Conservation (phyloP, 148 eudicot genomes). For the Nyssa sinensis region DNA sequence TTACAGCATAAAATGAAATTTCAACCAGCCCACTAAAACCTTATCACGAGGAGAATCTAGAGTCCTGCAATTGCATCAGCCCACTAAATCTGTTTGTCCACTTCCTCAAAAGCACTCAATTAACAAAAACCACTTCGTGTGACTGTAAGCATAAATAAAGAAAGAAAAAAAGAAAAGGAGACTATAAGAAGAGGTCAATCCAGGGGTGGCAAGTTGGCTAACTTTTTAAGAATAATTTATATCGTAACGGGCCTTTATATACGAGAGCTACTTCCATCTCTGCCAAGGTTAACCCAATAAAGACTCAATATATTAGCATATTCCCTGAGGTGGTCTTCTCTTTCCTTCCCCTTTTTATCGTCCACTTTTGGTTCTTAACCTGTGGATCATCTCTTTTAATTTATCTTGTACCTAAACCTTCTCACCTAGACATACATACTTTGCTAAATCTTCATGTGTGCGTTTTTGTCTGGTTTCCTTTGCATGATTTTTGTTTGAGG, state of each 20-base stretch:
- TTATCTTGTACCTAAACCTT: neutral
- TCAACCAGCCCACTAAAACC: no score
- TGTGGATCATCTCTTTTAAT: neutral
- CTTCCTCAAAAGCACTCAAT: neutral
- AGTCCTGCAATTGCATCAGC: neutral
- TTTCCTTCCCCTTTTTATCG: neutral
- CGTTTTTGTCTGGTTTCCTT: neutral
- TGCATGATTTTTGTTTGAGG: neutral
- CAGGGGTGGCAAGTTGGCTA: conserved; percentile 11
- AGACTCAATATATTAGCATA: neutral
- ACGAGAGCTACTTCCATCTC: neutral
- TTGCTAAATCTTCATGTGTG: neutral
- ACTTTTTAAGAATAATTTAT: neutral
- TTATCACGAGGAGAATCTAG: neutral
- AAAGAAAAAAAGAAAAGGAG: neutral
- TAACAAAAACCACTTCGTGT: conserved; percentile 8
- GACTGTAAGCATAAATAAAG: neutral
- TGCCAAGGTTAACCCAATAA: neutral
- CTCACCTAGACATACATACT: neutral
- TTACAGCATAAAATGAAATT: no score
- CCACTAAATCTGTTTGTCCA: conserved; percentile 13
- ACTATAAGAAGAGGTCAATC: conserved; percentile 3
- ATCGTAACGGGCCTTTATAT: conserved; percentile 3
- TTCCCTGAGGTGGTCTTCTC: neutral
- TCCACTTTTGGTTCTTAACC: neutral